Percentiles rank a stretch among this genome's conserved stretches.
Evolutionary conservation across 768 basidiomycete species (phyloP).

Genomic region (Macrolepiota albuminosa): DNA sequence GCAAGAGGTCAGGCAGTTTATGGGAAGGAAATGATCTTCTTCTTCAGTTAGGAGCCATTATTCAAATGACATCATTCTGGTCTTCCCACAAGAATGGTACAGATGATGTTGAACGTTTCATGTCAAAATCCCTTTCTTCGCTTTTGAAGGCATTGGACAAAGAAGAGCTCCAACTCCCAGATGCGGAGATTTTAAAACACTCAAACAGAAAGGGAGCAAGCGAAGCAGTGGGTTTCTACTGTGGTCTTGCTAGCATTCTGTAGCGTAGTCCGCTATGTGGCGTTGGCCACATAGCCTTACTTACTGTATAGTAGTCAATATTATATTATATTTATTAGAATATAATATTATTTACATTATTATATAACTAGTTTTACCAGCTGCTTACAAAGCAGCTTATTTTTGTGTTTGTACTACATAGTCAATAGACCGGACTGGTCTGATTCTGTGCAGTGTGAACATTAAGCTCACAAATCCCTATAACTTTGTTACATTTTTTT

Average conservation of each 20-base stretch:
- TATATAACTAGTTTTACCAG: too few relatives aligned
- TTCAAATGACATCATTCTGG: background rate
- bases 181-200: background rate
- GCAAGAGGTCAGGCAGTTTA: background rate
- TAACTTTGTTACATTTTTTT: too few relatives aligned
- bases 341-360: too few relatives aligned
- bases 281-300: too few relatives aligned
- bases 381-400: too few relatives aligned
- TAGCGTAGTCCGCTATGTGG: too few relatives aligned
- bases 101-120: background rate
- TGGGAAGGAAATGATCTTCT: background rate
- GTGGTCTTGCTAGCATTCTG: background rate
- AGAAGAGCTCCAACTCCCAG: background rate
- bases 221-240: background rate
- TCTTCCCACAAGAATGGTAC: background rate
- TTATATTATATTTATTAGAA: too few relatives aligned
- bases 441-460: too few relatives aligned
- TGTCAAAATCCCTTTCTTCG: background rate
- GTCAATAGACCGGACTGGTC: too few relatives aligned
- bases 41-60: background rate
- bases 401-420: too few relatives aligned
- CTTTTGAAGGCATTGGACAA: background rate
- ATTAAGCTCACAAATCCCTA: too few relatives aligned
- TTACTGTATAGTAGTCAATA: too few relatives aligned
- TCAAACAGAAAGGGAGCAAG: background rate